phyloP scores from a whole-genome alignment of 192 early-diverging fungal species.

The Coemansia sp. region DNA sequence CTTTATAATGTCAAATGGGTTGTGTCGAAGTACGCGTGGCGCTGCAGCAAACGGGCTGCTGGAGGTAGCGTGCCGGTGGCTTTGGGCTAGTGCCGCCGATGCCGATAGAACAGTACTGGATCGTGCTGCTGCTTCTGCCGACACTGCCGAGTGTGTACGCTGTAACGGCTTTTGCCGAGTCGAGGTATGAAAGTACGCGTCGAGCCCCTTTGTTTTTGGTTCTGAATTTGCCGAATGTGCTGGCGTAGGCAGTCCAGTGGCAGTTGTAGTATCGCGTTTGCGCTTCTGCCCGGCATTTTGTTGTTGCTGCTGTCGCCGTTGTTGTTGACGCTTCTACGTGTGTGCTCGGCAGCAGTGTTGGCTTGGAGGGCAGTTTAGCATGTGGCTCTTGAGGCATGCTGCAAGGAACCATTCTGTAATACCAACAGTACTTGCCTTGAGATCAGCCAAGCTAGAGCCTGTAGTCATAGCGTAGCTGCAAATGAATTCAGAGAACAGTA shows the following conservation, averaged over 20 bases:
- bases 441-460: conserved; percentile 22
- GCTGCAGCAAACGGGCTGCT: conserved; percentile 36
- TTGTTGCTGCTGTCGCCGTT: conserved; percentile 23
- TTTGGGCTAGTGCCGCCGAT: neutral
- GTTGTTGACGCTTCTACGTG: conserved; percentile 34
- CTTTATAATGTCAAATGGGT: conserved; percentile 47
- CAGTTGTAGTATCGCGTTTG: conserved; percentile 15
- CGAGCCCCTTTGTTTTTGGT: conserved; percentile 4
- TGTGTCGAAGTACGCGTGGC: conserved; percentile 18
- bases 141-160: neutral
- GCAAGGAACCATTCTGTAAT: neutral
- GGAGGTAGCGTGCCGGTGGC: neutral
- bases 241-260: neutral
- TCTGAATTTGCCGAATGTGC: neutral
- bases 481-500: neutral
- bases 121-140: neutral
- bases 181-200: conserved; percentile 16
- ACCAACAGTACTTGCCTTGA: conserved; percentile 16
- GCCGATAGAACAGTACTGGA: neutral
- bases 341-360: neutral
- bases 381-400: neutral
- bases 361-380: neutral
- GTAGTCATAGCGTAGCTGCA: neutral
- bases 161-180: neutral
- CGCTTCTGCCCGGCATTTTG: conserved; percentile 19